Conservation (phyloP, 106 monocot genomes). For the Apostasia ramifera region DNA sequence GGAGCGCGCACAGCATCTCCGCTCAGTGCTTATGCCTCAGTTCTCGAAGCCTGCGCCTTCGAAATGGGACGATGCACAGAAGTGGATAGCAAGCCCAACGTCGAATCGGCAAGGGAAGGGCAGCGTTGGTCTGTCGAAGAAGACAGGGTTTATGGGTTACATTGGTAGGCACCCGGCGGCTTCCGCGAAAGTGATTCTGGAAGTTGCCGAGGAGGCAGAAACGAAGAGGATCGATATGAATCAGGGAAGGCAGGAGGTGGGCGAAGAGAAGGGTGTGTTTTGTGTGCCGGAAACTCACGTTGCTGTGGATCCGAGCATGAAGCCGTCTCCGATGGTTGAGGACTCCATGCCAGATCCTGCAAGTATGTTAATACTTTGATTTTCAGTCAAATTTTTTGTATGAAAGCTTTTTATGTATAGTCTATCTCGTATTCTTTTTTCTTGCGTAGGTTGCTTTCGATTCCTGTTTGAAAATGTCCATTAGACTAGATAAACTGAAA, state of each 20-base stretch:
- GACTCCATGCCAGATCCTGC: constrained; percentile 37
- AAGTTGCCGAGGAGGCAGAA: constrained; percentile 51
- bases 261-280: constrained; percentile 23
- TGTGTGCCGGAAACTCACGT: constrained; percentile 33
- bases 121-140: constrained; percentile 23
- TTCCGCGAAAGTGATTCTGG: constrained; percentile 41
- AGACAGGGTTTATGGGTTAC: constrained; percentile 23
- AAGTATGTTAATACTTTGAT: constrained; percentile 23
- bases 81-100: constrained; percentile 89
- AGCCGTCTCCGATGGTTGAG: constrained; percentile 18
- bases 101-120: constrained; percentile 29
- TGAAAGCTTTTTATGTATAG: too few species aligned
- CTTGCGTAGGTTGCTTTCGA: too few species aligned
- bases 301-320: constrained; percentile 21
- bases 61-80: constrained; percentile 92
- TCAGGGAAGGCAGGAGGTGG: constrained; percentile 42
- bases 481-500: too few species aligned
- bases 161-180: constrained; percentile 13
- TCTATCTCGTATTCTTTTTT: too few species aligned
- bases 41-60: constrained; percentile 78
- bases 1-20: constrained; percentile 27
- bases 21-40: constrained; percentile 32
- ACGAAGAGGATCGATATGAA: constrained; percentile 59
- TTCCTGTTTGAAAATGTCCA: too few species aligned
- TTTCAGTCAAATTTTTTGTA: too few species aligned